Evolutionary conservation across 1,284 basidiomycete genomes (phyloP), one percentile per base, ranked within the genome.

Genomic region (Xerocomus nothofagi): DNA sequence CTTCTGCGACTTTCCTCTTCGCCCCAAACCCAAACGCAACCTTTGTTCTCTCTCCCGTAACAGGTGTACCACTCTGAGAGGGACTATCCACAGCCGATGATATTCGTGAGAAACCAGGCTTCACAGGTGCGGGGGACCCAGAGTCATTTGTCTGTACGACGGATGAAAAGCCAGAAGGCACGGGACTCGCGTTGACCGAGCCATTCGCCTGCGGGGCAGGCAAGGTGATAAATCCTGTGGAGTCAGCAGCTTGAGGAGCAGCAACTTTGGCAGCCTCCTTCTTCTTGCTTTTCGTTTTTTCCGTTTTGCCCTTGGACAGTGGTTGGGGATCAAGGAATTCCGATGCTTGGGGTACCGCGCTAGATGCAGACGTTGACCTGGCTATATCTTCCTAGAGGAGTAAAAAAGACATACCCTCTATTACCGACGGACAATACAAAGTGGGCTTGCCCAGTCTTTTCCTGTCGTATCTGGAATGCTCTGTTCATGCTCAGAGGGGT

Each of bases 351-450:
- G 89, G 88, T 4, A 91, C 89, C 48, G 88, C 87, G 51, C 89
- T 91, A 54, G 10, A 54, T 9, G 3, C 2, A 51, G 1, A 23
- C n/a, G 34, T 47, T 59, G 57, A 39, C 51, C 49, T 52, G 11
- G 41, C 29, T 34, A 45, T 10, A 20, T 3, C 2, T 32, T 20
- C 10, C 12, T 12, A 12, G 3, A 18, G 1, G 4, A 40, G 9
- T 11, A 4, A 12, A 23, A 33, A 39, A 12, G 21, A 77, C 86
- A 41, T 66, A 93, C 87, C 91, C 91, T 78, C 91, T 82, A 71
- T 95, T 97, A 54, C 94, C 94, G 24, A 95, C 91, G 1, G 90
- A 92, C 51, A 98, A 70, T 8, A 97, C 88, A 71, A 98, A 97
- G 66, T 95, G 93, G 9, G 94, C 93, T 64, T 94, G 90, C 1